Conservation (phyloP, 2,329 filamentous ascomycete genomes). For the Aspergillus arachidicola region DNA sequence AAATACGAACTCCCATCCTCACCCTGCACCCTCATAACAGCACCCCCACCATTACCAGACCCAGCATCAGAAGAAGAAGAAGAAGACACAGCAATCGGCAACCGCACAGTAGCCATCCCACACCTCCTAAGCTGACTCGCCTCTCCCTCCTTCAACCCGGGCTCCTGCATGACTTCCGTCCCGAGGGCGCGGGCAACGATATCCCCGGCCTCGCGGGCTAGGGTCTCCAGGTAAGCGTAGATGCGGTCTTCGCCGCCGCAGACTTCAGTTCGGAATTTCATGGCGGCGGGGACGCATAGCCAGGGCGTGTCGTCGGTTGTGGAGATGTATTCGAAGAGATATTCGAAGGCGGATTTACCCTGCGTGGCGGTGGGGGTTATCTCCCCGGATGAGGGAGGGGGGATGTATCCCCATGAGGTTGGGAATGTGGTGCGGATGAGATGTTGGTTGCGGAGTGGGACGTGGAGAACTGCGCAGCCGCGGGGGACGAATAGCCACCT, state of each 20-base stretch:
- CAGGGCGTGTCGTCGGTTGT: conserved; percentile 75
- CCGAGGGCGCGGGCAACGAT: conserved; percentile 64
- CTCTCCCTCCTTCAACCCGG: conserved; percentile 31
- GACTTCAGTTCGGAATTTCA: conserved; percentile 69
- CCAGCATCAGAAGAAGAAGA: background rate
- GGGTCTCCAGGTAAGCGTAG: conserved; percentile 60
- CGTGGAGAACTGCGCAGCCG: conserved; percentile 78
- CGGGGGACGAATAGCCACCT: conserved; percentile 82
- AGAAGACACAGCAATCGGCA: conserved; percentile 61
- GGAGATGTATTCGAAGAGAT: conserved; percentile 74
- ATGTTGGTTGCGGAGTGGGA: conserved; percentile 73
- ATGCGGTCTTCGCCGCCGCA: conserved; percentile 76
- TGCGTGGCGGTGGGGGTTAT: conserved; percentile 29
- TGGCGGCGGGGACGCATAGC: conserved; percentile 69
- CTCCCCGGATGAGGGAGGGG: conserved; percentile 32
- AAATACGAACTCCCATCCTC: background rate
- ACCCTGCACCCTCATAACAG: background rate
- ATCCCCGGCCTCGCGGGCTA: conserved; percentile 67
- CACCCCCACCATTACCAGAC: background rate
- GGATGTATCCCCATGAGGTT: conserved; percentile 76
- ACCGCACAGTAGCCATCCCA: conserved; percentile 70
- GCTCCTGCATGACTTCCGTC: conserved; percentile 69
- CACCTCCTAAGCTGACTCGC: conserved; percentile 60
- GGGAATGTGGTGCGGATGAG: conserved; percentile 74
- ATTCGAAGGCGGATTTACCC: conserved; percentile 63